Conservation (phyloP, 2,329 filamentous ascomycete genomes). For the Diplodia intermedia region DNA sequence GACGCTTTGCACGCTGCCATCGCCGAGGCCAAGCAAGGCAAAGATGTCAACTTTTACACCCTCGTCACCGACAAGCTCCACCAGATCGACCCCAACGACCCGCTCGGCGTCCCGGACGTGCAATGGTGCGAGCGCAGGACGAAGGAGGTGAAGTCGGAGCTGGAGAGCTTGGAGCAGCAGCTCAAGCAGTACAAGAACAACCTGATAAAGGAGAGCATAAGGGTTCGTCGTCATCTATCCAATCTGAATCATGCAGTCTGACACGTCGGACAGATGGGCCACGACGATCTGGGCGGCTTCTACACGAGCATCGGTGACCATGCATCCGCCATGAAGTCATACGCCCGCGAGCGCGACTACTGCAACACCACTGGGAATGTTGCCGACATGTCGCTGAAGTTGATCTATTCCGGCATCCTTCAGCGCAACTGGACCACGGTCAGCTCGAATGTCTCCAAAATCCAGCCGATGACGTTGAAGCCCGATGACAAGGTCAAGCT, state of each 20-base stretch:
- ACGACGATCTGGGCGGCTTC: slow-evolving; percentile 89
- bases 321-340: slow-evolving; percentile 75
- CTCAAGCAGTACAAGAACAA: slow-evolving; percentile 96
- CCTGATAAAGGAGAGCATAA: slow-evolving; percentile 93
- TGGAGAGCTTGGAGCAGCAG: slow-evolving; percentile 79
- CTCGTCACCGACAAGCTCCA: slow-evolving; percentile 71
- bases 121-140: slow-evolving; percentile 77
- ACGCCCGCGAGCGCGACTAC: slow-evolving; percentile 86
- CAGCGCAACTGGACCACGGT: slow-evolving; percentile 79
- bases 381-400: slow-evolving; percentile 78
- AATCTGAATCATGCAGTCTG: neutral
- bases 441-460: slow-evolving; percentile 64
- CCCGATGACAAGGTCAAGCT: slow-evolving; percentile 65
- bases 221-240: slow-evolving; percentile 61
- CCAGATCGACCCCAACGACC: slow-evolving; percentile 68
- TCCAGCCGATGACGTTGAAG: slow-evolving; percentile 60
- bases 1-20: slow-evolving; percentile 84
- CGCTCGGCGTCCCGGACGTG: slow-evolving; percentile 70
- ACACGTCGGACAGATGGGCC: slow-evolving; percentile 73
- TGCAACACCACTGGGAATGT: slow-evolving; percentile 85
- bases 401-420: slow-evolving; percentile 77
- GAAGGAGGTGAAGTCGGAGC: slow-evolving; percentile 71
- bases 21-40: slow-evolving; percentile 75
- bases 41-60: slow-evolving; percentile 74
- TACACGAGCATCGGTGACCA: slow-evolving; percentile 81